These are phyloP conservation scores for Pyrenochaeta sp. DNA, from an alignment of 2,329 filamentous ascomycete genomes.

Conservation along the genomic window DNA sequence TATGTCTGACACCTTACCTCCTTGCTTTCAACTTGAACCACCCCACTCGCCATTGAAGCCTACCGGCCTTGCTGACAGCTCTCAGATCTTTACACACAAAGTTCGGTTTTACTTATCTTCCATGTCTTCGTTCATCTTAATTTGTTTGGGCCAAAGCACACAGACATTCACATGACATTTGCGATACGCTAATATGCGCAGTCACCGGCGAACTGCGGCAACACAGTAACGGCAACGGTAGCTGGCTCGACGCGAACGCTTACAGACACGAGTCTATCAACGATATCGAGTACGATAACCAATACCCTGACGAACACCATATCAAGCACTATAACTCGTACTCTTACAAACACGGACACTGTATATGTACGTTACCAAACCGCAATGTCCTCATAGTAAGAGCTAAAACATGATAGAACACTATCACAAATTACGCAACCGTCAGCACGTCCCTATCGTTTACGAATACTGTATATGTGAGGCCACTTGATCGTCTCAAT, in stretches of 20 bases:
- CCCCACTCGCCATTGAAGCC: too few relatives aligned
- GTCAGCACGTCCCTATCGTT: too few relatives aligned
- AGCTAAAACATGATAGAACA: neutral
- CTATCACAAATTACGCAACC: neutral
- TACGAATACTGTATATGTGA: too few relatives aligned
- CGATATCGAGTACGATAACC: neutral
- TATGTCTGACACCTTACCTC: too few relatives aligned
- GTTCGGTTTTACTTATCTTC: neutral
- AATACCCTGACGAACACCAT: neutral
- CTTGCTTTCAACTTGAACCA: too few relatives aligned
- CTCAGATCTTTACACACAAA: neutral
- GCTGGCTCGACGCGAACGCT: neutral
- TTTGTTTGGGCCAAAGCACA: neutral
- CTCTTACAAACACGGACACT: neutral
- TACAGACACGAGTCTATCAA: neutral
- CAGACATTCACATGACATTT: neutral
- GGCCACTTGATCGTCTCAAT: too few relatives aligned
- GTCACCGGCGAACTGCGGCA: neutral
- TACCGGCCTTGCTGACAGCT: neutral
- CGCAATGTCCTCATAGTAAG: neutral
- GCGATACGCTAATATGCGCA: neutral
- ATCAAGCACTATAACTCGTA: neutral
- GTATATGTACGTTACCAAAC: neutral
- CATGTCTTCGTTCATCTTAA: neutral
- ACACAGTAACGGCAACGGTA: neutral